A percentile compares a stretch with the other conserved stretches of the same genome.
Evolutionary conservation across 2,329 filamentous ascomycete genomes (phyloP).

Genomic region (Colletotrichum sp.): DNA sequence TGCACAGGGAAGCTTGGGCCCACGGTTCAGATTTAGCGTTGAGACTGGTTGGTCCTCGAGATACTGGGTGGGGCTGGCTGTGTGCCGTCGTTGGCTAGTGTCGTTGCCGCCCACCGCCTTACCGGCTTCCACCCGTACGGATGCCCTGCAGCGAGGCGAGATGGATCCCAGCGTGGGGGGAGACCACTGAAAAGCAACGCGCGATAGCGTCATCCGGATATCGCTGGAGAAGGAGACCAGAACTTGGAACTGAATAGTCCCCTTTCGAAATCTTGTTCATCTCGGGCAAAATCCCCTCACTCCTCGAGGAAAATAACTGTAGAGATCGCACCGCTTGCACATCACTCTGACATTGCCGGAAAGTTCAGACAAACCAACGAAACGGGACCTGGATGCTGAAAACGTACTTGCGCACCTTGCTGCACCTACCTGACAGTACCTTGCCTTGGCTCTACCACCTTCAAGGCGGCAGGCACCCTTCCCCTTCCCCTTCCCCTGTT

Average conservation of each 20-base stretch:
- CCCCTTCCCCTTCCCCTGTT: not conserved
- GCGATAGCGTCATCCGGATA: slow-evolving; percentile 16
- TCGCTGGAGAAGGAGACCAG: not conserved
- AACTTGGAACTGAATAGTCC: not conserved
- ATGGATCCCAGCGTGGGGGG: slow-evolving; percentile 3
- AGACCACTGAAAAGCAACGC: slow-evolving; percentile 6
- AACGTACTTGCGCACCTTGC: not conserved
- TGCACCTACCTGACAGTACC: not conserved
- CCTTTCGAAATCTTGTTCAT: not conserved
- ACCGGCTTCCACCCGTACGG: not conserved
- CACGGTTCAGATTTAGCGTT: not conserved
- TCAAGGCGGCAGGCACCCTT: not conserved
- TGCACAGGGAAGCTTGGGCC: slow-evolving; percentile 1
- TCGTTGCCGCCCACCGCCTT: not conserved
- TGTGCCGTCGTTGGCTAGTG: not conserved
- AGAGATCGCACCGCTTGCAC: not conserved
- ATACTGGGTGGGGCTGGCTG: not conserved
- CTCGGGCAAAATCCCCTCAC: not conserved
- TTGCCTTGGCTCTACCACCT: not conserved
- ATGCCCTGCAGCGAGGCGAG: slow-evolving; percentile 8
- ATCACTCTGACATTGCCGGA: not conserved
- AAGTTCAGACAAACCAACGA: not conserved
- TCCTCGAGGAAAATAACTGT: not conserved
- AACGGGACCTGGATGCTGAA: not conserved
- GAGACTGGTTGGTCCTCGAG: not conserved